These are phyloP conservation scores for Tillandsia fasciculata DNA, from an alignment of 176 grass and related monocot species.

Conservation along the genomic window DNA sequence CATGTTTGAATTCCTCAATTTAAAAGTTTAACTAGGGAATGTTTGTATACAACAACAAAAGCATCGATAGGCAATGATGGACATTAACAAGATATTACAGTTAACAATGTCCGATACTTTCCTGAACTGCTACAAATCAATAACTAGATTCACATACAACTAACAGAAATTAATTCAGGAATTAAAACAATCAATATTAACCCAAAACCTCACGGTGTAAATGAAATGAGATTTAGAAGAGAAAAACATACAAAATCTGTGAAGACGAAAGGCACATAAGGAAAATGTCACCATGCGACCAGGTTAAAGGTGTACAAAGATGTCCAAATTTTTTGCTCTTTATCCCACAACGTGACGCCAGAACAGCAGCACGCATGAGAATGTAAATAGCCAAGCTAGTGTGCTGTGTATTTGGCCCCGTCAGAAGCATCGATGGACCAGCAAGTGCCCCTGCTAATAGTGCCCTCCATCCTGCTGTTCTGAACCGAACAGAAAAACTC, in stretches of 20 bases:
- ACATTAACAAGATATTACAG: too few species aligned
- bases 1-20: too few species aligned
- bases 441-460: slow-evolving; percentile 14
- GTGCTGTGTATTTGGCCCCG: slow-evolving; percentile 79
- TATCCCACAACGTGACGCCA: slow-evolving; percentile 89
- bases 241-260: slow-evolving; percentile 76
- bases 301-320: slow-evolving; percentile 91
- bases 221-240: slow-evolving; percentile 15
- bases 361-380: slow-evolving; percentile 77
- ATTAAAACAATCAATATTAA: too few species aligned
- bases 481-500: slow-evolving; percentile 40
- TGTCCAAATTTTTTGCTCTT: slow-evolving; percentile 85
- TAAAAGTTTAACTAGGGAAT: too few species aligned
- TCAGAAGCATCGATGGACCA: slow-evolving; percentile 78
- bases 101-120: too few species aligned
- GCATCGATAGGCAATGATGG: too few species aligned
- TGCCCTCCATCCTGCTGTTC: slow-evolving; percentile 88
- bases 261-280: slow-evolving; percentile 95
- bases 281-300: slow-evolving; percentile 91
- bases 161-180: too few species aligned
- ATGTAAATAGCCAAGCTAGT: slow-evolving; percentile 93
- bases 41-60: too few species aligned
- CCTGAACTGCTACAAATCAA: too few species aligned
- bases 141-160: too few species aligned
- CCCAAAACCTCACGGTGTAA: background rate